Evolutionary conservation across 108 stramenopile genomes (phyloP).

Genomic region (Conticribra guillardii): DNA sequence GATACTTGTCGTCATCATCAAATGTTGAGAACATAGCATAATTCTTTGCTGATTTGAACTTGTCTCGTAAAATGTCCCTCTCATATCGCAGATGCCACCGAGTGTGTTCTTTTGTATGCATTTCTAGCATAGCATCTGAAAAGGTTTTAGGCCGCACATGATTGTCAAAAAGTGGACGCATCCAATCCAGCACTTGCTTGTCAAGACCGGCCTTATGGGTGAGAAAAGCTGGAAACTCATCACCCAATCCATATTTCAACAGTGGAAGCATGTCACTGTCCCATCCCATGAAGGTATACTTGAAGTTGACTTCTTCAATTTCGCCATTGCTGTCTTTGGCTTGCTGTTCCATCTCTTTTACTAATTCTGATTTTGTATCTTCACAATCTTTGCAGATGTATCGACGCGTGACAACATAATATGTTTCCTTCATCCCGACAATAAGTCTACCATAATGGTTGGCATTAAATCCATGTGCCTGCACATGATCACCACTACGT

Average conservation of each 20-base stretch:
- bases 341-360: too few species aligned
- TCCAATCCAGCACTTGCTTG: constrained; percentile 29
- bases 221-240: constrained; percentile 38
- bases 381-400: too few species aligned
- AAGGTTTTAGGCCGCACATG: constrained; percentile 24
- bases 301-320: too few species aligned
- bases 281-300: constrained; percentile 43
- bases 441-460: too few species aligned
- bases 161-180: constrained; percentile 40
- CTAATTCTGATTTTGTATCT: too few species aligned
- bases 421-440: too few species aligned
- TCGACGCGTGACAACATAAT: too few species aligned
- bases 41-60: neutral
- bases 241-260: constrained; percentile 15
- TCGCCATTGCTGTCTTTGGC: too few species aligned
- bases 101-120: constrained; percentile 21
- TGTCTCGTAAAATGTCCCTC: constrained; percentile 8
- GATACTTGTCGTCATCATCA: constrained; percentile 17
- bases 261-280: constrained; percentile 9
- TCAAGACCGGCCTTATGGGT: constrained; percentile 33
- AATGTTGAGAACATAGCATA: constrained; percentile 5
- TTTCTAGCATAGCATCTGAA: constrained; percentile 26
- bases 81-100: constrained; percentile 11
- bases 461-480: too few species aligned
- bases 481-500: too few species aligned